Evolutionary conservation across 1,139 yeast genomes (phyloP), one percentile per base, ranked within the genome.

Genomic region (Candida gigantensis): DNA sequence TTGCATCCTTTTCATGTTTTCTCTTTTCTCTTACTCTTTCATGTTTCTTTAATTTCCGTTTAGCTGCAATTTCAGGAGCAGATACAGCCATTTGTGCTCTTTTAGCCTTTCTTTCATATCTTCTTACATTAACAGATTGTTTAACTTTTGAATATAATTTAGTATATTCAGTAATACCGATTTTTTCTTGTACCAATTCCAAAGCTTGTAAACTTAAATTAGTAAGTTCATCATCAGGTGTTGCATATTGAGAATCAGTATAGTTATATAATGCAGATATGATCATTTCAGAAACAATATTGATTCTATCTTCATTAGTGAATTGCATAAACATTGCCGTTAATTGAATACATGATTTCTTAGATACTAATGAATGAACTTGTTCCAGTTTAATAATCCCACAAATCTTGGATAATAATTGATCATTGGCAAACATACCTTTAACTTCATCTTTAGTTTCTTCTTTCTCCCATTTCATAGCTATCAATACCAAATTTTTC

Each of bases 31-130:
- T 77, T 29, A 77, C 75, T 50, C 83, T 75, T 34, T 73, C 77
- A 62, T 89, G 95, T 58, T 85, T 86, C 61, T 72, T 82, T 50
- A 86, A 57, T 62, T 85, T 87, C 58, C 85, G 77, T 51, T 74
- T 76, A 3, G 96, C 95, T 16, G 87, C 82, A 29, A 77, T 62
- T 14, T 84, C 96, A 0, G 98, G 98, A 4, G 86, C 85, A 10
- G 74, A 74, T 4, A 90, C 72, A 2, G 90, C 87, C 57, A 87
- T 65, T 45, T 85, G 82, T 0, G 96, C 84, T 41, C 90, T 73
- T 54, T 81, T 83, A 1, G 85, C 75, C 53, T 72, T 81, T 60
- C 97, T 79, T 35, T 87, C 94, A 43, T 74, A 74, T 52, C 97
- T 77, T 57, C 88, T 74, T 20, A 68, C 68, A 28, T 64, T 64